Percentiles rank a stretch among this genome's conserved stretches.
phyloP scores from a whole-genome alignment of 2,329 filamentous ascomycete species.

The Fusarium albidum region DNA sequence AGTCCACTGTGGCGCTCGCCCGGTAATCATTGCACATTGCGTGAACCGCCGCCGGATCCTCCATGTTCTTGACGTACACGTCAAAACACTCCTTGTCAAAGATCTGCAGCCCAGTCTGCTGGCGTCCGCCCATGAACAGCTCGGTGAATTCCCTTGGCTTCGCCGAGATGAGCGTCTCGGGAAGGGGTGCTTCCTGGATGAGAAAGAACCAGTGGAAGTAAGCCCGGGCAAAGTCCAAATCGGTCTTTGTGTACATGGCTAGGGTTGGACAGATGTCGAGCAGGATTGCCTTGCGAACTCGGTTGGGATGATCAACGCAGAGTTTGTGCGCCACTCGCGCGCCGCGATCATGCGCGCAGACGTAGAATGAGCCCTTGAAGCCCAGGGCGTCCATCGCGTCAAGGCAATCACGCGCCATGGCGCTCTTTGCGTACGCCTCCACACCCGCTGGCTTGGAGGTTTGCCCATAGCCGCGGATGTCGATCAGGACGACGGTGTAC shows the following conservation, averaged over 20 bases:
- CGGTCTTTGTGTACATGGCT: constrained; percentile 57
- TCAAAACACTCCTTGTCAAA: constrained; percentile 48
- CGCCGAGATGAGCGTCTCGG: constrained; percentile 55
- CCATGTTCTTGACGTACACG: constrained; percentile 52
- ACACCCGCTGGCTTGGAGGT: constrained; percentile 55
- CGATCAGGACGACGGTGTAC: constrained; percentile 55
- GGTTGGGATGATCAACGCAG: constrained; percentile 54
- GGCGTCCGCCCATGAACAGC: constrained; percentile 51
- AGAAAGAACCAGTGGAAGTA: constrained; percentile 70
- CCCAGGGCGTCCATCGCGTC: constrained; percentile 55
- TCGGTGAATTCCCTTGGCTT: constrained; percentile 51
- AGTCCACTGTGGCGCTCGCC: constrained; percentile 59
- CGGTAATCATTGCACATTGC: constrained; percentile 65
- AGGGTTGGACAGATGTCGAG: constrained; percentile 65
- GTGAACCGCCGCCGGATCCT: constrained; percentile 52
- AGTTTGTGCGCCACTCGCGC: constrained; percentile 64
- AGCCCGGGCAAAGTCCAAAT: constrained; percentile 53
- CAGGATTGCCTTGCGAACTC: constrained; percentile 53
- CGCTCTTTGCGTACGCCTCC: constrained; percentile 54
- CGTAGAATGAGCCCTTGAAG: constrained; percentile 48
- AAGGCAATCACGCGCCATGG: constrained; percentile 57
- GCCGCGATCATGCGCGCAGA: constrained; percentile 66
- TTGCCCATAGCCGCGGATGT: constrained; percentile 60
- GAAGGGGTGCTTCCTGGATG: constrained; percentile 60
- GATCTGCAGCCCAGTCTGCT: constrained; percentile 45